These are phyloP conservation scores for Alternaria viburni DNA, from an alignment of 2,329 filamentous ascomycete genomes.

Conservation along the genomic window DNA sequence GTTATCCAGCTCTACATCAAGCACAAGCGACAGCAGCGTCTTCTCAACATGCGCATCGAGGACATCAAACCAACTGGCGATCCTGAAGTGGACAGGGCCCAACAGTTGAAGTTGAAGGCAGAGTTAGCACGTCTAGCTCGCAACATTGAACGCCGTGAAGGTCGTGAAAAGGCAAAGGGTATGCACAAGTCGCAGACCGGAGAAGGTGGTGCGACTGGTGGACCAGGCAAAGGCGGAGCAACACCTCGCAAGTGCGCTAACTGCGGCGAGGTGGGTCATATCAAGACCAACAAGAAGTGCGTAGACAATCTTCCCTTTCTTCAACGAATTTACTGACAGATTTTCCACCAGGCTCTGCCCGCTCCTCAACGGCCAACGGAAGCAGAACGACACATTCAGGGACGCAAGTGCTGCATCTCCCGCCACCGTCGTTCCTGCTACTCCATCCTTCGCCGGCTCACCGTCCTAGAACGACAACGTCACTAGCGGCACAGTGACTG, in stretches of 20 bases:
- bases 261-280: constrained; percentile 94
- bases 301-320: constrained; percentile 3
- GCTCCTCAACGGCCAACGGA: constrained; percentile 47
- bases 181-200: constrained; percentile 50
- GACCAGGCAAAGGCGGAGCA: constrained; percentile 54
- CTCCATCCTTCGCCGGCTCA: constrained; percentile 22
- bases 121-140: constrained; percentile 86
- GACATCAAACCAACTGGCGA: constrained; percentile 70
- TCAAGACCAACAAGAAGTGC: constrained; percentile 98
- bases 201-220: constrained; percentile 55
- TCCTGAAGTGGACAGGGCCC: constrained; percentile 67
- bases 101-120: constrained; percentile 67
- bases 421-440: constrained; percentile 13
- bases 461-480: not conserved
- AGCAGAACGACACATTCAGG: constrained; percentile 47
- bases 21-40: constrained; percentile 72
- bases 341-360: constrained; percentile 41
- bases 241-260: constrained; percentile 91
- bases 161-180: constrained; percentile 88
- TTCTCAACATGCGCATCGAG: constrained; percentile 75
- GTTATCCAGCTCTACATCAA: constrained; percentile 91
- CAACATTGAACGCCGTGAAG: constrained; percentile 88
- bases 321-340: constrained; percentile 22
- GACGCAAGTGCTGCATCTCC: constrained; percentile 42
- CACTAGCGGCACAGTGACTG: not conserved